Conservation (phyloP, 2,329 filamentous ascomycete species). For the Kalmusia sp. region DNA sequence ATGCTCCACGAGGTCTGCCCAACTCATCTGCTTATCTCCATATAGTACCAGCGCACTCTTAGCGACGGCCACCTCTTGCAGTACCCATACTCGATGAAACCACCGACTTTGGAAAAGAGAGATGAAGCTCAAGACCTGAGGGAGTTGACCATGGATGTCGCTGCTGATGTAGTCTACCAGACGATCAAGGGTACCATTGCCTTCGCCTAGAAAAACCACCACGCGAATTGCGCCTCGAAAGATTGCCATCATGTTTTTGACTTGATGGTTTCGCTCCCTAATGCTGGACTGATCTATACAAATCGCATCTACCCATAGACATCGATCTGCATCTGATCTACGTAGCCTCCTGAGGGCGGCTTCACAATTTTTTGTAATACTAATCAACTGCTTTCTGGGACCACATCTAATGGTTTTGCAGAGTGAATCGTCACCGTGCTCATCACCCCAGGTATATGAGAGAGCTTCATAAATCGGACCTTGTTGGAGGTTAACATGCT, state of each 20-base stretch:
- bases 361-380: background rate
- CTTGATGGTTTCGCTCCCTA: constrained; percentile 1
- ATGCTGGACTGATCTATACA: constrained; percentile 3
- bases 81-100: constrained; percentile 15
- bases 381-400: background rate
- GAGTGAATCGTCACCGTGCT: background rate
- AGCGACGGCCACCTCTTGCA: constrained; percentile 12
- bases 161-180: background rate
- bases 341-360: background rate
- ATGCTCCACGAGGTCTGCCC: background rate
- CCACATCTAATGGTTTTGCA: background rate
- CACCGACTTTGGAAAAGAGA: background rate
- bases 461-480: constrained; percentile 11
- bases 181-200: background rate
- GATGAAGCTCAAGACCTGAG: background rate
- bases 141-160: background rate
- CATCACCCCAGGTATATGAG: constrained; percentile 13
- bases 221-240: background rate
- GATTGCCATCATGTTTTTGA: constrained; percentile 7
- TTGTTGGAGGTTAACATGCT: constrained; percentile 8
- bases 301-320: constrained; percentile 1
- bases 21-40: background rate
- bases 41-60: background rate
- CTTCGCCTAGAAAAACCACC: constrained; percentile 13
- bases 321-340: background rate